Conservation (phyloP, 2,329 filamentous ascomycete genomes). For the Botryosphaeria dothidea region DNA sequence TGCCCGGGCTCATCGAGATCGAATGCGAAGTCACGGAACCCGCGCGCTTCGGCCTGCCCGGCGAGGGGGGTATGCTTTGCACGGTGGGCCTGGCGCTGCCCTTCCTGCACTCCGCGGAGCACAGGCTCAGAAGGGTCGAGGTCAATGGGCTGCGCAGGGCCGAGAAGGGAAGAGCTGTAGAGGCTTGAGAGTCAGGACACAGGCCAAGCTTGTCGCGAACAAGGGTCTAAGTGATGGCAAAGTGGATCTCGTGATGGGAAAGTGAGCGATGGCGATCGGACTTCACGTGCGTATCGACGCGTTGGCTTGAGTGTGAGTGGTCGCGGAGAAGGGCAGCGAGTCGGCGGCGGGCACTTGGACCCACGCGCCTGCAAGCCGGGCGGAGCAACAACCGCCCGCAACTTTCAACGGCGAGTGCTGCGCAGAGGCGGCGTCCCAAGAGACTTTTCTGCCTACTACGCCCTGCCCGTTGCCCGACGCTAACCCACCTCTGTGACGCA, state of each 20-base stretch:
- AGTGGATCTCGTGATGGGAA: conserved; percentile 14
- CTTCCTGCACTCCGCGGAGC: neutral
- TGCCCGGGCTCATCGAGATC: neutral
- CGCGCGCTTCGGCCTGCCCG: neutral
- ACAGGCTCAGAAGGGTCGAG: neutral
- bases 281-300: conserved; percentile 4
- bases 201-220: conserved; percentile 2
- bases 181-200: conserved; percentile 2
- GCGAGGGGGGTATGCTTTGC: neutral
- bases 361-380: neutral
- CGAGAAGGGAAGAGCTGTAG: neutral
- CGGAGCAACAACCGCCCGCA: neutral
- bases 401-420: neutral
- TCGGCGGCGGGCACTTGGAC: neutral
- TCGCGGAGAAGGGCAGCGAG: neutral
- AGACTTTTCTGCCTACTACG: neutral
- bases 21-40: conserved; percentile 8
- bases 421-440: neutral
- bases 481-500: neutral
- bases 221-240: conserved; percentile 12
- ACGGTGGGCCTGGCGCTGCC: neutral
- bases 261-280: conserved; percentile 11
- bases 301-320: neutral
- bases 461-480: neutral
- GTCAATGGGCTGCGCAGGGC: neutral